Evolutionary conservation across 23 red algal genomes (phyloP).

Genomic region (Agarophyton chilense): DNA sequence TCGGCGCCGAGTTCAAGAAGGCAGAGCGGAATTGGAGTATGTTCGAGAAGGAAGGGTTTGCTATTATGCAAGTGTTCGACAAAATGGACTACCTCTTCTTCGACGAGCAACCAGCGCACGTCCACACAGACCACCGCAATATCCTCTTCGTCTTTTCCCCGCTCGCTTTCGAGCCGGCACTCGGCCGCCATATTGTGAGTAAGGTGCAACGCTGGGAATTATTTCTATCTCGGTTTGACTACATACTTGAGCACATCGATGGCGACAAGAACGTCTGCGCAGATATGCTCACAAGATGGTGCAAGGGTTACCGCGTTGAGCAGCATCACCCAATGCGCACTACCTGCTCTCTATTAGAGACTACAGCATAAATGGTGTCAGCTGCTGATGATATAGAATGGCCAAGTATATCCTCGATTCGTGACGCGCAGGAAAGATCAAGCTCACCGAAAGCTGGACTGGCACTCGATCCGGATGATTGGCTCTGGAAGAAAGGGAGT

Average conservation of each 20-base stretch:
- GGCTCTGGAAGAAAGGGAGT: not conserved
- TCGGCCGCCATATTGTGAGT: not conserved
- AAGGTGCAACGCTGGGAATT: slow-evolving; percentile 48
- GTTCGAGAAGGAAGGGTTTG: slow-evolving; percentile 56
- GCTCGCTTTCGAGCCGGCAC: not conserved
- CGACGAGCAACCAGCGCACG: not conserved
- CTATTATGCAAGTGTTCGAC: slow-evolving; percentile 11
- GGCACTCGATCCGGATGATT: too few species aligned
- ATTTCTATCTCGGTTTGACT: slow-evolving; percentile 16
- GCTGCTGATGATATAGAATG: not conserved
- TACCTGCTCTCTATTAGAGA: not conserved
- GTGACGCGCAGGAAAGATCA: not conserved
- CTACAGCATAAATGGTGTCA: not conserved
- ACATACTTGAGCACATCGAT: slow-evolving; percentile 34
- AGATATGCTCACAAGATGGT: slow-evolving; percentile 46
- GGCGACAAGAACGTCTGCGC: slow-evolving; percentile 16
- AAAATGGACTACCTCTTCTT: slow-evolving; percentile 31
- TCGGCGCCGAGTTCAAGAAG: not conserved
- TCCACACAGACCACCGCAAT: slow-evolving; percentile 36
- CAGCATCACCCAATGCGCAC: not conserved
- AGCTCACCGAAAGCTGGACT: too few species aligned
- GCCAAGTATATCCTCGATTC: not conserved
- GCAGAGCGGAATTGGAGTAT: slow-evolving; percentile 25
- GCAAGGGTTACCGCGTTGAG: not conserved
- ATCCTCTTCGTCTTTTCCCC: slow-evolving; percentile 17